phyloP scores from a whole-genome alignment of 2,329 filamentous ascomycete species.

The Penicillium sp. region DNA sequence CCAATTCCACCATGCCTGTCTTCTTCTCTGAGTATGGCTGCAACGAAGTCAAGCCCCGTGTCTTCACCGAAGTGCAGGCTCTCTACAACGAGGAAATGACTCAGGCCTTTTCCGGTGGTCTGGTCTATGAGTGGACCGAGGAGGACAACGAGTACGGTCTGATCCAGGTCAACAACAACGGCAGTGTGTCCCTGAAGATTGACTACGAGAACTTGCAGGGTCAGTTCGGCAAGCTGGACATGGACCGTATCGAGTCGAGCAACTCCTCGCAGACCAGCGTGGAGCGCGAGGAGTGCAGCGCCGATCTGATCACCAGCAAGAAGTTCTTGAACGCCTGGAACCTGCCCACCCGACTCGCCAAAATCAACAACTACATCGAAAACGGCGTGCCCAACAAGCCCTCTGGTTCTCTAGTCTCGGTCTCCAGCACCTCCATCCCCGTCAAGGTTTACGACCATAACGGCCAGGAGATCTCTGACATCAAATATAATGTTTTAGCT shows the following conservation, averaged over 20 bases:
- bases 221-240: constrained; percentile 77
- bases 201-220: constrained; percentile 76
- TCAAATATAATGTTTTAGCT: constrained; percentile 61
- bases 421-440: constrained; percentile 61
- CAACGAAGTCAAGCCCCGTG: constrained; percentile 61
- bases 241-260: constrained; percentile 66
- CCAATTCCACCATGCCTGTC: constrained; percentile 62
- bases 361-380: constrained; percentile 73
- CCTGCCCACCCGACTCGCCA: constrained; percentile 69
- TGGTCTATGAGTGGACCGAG: constrained; percentile 57
- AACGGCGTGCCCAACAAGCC: constrained; percentile 71
- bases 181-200: constrained; percentile 60
- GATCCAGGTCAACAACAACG: constrained; percentile 64
- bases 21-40: constrained; percentile 72
- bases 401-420: constrained; percentile 65
- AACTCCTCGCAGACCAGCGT: constrained; percentile 61
- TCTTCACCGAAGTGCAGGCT: constrained; percentile 64
- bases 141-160: constrained; percentile 58
- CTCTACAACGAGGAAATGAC: constrained; percentile 66
- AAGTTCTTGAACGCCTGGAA: constrained; percentile 81
- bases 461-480: constrained; percentile 64
- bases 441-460: constrained; percentile 61
- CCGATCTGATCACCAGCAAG: constrained; percentile 66
- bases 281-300: constrained; percentile 66
- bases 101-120: constrained; percentile 60